Evolutionary conservation across 2,329 filamentous ascomycete species (phyloP), one percentile per base, ranked within the genome.

Genomic region (Claviceps maximensis): DNA sequence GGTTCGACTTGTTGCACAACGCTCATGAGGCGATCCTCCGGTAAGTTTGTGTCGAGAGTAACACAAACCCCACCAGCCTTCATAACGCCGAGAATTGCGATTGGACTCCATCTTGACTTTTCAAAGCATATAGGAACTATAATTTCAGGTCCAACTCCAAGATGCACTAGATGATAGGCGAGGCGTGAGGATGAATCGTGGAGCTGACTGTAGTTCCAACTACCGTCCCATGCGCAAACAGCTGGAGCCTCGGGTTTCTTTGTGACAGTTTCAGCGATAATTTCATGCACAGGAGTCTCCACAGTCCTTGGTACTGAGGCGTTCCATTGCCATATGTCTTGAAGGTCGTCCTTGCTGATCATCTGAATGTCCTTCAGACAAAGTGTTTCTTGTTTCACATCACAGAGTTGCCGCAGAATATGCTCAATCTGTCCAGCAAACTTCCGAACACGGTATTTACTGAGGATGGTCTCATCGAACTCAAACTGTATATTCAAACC

Each of bases 171-270:
- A 19, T 53, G 47, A 27, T 19, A n/a, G 36, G 58, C 59, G 2
- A 60, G 47, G 2, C 41, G 42, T 13, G 53, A 47, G 2, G 56
- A 48, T 25, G 56, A 44, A 7, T 25, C 23, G 42, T 58, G 42
- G 1, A 73, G 61, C 27, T 73, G 42, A 57, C 65, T 54, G 51
- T 69, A 25, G 65, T 59, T 52, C 69, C 69, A 56, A 67, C 68
- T 61, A 71, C 77, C 51, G 74, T 74, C 61, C 57, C 57, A 59
- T 7, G 57, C 52, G 21, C 49, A 53, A 15, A 58, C 38, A 5
- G 56, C 56, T 13, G 47, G 48, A 21, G 54, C 54, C n/a, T 52
- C 23, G 15, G 56, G 56, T 15, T 49, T 49, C 21, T 38, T 29
- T 23, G n/a, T 23, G 7, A 25, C 41, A 9, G n/a, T 38, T 5